Evolutionary conservation across 805 yeast species (phyloP), one percentile per base, ranked within the genome.

Genomic region (Starmerella gropengiesseri): DNA sequence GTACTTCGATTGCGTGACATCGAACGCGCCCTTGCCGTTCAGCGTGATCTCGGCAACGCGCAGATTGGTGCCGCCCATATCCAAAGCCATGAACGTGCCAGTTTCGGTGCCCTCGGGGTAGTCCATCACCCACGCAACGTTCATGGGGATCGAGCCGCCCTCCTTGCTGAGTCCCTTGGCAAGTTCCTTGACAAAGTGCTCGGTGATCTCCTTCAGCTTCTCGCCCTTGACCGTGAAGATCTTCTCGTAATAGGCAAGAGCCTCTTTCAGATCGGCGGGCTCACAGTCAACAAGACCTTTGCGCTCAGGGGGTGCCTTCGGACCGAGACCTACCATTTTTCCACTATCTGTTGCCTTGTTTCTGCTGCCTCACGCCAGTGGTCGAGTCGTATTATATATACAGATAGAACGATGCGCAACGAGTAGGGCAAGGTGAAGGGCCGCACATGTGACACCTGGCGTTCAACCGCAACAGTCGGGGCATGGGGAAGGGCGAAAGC

Each of bases 51-150:
- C 73, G 45, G 89, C 95, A 37, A 86, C 94, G 62, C 98, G 77
- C 63, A 89, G 72, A 68, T 89, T 89, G 49, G 98, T 89, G 49
- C 98, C 98, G 61, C 98, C 98, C 67, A 89, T 73, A 63, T 89
- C 98, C 47, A 91, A 81, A 41, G 97, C 96, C 60, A 89, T 67
- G 64, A 73, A 89, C 53, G 84, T 78, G 52, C 98, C 98, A 31
- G 71, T 73, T 64, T 89, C 98, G 53, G 76, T 67, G 52, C 98
- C 98, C 39, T 89, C 79, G 52, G 97, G 96, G 69, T 70, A 81
- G 58, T 81, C 93, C 71, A 86, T 69, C 43, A 89, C 96, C 96
- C 96, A 89, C 49, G 93, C 83, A 37, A 94, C 94, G 60, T 81
- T 86, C 97, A 89, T 89, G 48, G 98, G 97, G 58, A 85, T 84